phyloP scores from a whole-genome alignment of 129 eudicot species.

The Centaurea solstitialis region DNA sequence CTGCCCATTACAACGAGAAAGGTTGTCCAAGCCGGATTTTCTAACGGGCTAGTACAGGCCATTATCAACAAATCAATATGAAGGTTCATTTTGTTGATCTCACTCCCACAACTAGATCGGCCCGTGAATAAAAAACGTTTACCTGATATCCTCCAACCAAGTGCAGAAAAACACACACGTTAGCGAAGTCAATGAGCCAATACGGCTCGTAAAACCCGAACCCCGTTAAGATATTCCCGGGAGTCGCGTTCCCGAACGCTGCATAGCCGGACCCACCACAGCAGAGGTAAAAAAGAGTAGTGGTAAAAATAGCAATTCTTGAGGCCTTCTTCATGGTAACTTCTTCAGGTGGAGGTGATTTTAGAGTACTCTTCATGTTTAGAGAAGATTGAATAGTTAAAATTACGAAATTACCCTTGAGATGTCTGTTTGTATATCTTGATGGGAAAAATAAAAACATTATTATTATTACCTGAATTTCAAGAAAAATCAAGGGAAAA shows the following conservation, averaged over 20 bases:
- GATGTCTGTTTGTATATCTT: background rate
- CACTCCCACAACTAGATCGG: background rate
- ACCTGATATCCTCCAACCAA: constrained; percentile 93
- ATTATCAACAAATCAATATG: background rate
- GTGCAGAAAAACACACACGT: constrained; percentile 77
- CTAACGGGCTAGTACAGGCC: no score
- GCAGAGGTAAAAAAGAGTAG: constrained; percentile 71
- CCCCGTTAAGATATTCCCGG: constrained; percentile 86
- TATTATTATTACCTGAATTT: constrained; percentile 56
- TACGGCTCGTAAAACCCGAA: constrained; percentile 89
- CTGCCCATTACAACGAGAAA: background rate
- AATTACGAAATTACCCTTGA: background rate
- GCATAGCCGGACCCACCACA: constrained; percentile 92
- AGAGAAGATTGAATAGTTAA: background rate
- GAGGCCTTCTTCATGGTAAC: constrained; percentile 77
- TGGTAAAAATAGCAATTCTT: constrained; percentile 40
- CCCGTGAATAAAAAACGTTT: background rate
- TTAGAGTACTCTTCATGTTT: constrained; percentile 65
- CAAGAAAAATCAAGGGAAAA: constrained; percentile 54
- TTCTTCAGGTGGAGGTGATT: constrained; percentile 60
- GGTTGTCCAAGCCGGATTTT: no score
- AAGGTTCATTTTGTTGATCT: background rate
- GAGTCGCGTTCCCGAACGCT: constrained; percentile 75
- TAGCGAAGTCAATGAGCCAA: constrained; percentile 79
- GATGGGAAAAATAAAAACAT: background rate